Evolutionary conservation across 345 rosid species (phyloP), one percentile per base, ranked within the genome.

Genomic region (Dipteronia dyeriana): DNA sequence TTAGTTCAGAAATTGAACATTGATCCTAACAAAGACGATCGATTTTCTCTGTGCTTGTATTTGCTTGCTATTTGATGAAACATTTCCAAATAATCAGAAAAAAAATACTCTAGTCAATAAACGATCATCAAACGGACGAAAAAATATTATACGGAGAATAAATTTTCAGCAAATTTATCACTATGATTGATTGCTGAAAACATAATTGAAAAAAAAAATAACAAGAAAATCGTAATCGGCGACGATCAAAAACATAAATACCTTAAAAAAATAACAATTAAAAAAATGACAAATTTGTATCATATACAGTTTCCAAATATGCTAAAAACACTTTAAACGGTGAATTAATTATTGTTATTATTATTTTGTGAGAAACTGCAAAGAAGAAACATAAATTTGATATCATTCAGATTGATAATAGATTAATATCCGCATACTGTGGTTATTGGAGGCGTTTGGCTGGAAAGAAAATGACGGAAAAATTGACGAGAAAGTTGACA

Each of bases 401-500:
- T n/a, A 59, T 59, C 29, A 10, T 57, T 10, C 10, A 10, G 49
- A 45, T 45, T 10, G 49, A 11, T 45, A 45, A 45, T 10, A 45
- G 3, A 45, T 45, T 45, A 10, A 9, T 45, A 45, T 9, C 49
- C 49, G 38, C 10, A 45, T 45, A 10, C 49, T 45, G 11, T 0
- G 49, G 13, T 45, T 45, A 6, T 3, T 47, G 0, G 12, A 22
- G 0, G 11, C 14, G 72, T 22, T 29, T 25, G 71, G 73, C 4
- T 2, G 51, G 41, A 20, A 22, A 62, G 60, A 49, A 73, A 66
- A 13, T 9, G 66, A 16, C 17, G n/a, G 80, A 47, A 71, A 56
- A 56, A 64, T 34, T 43, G 17, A 26, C 0, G 2, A 59, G 63
- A 4, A 41, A 54, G 67, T 17, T 45, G 1, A 38, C 1, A 34